Evolutionary conservation across 371 early-diverging fungal genomes (phyloP).

Genomic region (Funneliformis caledonium): DNA sequence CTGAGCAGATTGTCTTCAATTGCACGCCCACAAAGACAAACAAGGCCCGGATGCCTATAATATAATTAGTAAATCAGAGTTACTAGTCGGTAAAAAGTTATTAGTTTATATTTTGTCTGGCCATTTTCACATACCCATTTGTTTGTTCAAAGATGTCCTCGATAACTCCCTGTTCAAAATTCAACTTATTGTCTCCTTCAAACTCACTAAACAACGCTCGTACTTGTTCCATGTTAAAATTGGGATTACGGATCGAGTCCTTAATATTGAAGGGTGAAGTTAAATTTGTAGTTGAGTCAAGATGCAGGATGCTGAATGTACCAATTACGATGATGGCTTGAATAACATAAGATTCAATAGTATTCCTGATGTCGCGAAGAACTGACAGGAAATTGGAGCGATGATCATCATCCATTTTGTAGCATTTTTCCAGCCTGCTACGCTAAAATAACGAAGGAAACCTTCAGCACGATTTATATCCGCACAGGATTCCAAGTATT

Average conservation of each 20-base stretch:
- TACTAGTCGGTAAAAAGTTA: not conserved
- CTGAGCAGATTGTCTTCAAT: not conserved
- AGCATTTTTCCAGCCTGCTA: constrained; percentile 5
- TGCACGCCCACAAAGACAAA: constrained; percentile 35
- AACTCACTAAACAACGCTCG: constrained; percentile 9
- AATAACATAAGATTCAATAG: constrained; percentile 1
- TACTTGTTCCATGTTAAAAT: constrained; percentile 27
- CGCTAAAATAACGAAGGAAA: constrained; percentile 2
- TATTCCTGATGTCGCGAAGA: constrained; percentile 24
- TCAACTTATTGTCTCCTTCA: not conserved
- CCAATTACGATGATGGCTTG: constrained; percentile 12
- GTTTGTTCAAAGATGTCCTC: constrained; percentile 32
- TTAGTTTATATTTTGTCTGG: not conserved
- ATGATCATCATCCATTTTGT: constrained; percentile 1
- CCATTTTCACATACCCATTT: constrained; percentile 28
- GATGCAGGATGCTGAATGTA: constrained; percentile 31
- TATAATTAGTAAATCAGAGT: not conserved
- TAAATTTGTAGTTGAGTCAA: not conserved
- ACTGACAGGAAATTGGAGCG: constrained; percentile 4
- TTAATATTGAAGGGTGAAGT: constrained; percentile 33
- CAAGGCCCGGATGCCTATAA: constrained; percentile 31
- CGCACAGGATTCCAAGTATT: constrained; percentile 11
- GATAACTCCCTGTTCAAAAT: constrained; percentile 7
- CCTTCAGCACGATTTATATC: constrained; percentile 7
- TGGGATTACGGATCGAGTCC: constrained; percentile 27